Conservation (phyloP, 768 basidiomycete species). For the Saitozyma sp. region DNA sequence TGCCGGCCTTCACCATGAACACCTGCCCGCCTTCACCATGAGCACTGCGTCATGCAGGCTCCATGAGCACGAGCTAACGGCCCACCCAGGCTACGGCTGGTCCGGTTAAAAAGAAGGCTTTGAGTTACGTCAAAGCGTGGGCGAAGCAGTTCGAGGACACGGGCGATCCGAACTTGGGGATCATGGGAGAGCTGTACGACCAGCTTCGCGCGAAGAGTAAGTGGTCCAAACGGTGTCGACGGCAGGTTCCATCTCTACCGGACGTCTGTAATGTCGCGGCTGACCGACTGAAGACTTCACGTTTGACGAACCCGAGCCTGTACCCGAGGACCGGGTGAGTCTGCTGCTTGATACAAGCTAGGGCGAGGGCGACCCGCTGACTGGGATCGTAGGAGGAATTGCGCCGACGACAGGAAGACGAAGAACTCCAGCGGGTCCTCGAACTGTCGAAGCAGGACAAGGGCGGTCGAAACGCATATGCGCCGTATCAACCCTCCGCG, state of each 20-base stretch:
- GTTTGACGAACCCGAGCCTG: constrained; percentile 43
- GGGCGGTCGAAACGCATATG: constrained; percentile 64
- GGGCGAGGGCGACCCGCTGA: constrained; percentile 10
- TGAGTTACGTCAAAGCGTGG: constrained; percentile 78
- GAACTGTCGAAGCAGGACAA: constrained; percentile 92
- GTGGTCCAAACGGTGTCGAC: constrained; percentile 12
- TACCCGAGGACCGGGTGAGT: constrained; percentile 34
- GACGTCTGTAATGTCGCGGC: background rate
- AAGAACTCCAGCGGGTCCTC: constrained; percentile 86
- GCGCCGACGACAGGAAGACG: constrained; percentile 79
- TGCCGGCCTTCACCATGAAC: background rate
- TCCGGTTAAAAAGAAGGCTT: constrained; percentile 75
- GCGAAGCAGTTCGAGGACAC: constrained; percentile 70
- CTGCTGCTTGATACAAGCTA: background rate
- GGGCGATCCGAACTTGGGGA: constrained; percentile 71
- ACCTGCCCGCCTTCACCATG: background rate
- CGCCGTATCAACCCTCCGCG: constrained; percentile 16
- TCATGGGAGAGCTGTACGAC: constrained; percentile 89
- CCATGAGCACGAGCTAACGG: background rate
- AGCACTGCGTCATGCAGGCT: background rate
- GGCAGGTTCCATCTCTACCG: background rate
- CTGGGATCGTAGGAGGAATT: constrained; percentile 63
- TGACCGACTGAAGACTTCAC: constrained; percentile 18
- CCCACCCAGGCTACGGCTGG: constrained; percentile 71
- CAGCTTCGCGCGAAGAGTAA: constrained; percentile 77